Percentiles rank a stretch among this genome's conserved stretches.
Conservation (phyloP, 2,329 filamentous ascomycete species). For the Pseudopyrenochaeta lycopersici region DNA sequence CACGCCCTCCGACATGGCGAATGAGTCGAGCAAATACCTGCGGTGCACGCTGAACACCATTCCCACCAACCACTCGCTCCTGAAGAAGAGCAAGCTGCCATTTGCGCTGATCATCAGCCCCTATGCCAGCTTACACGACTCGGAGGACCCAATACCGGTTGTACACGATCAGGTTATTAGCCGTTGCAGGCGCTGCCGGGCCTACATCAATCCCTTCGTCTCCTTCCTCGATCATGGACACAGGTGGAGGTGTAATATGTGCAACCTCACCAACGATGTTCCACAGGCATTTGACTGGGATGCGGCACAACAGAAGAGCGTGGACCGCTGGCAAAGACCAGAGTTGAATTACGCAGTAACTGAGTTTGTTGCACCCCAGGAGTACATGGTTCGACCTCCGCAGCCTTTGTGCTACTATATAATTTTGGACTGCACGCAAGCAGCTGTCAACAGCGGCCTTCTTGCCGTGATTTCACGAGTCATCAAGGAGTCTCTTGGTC, state of each 20-base stretch:
- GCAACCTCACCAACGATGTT: conserved; percentile 97
- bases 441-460: conserved; percentile 84
- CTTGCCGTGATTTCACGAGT: conserved; percentile 91
- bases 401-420: conserved; percentile 68
- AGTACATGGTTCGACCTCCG: conserved; percentile 98
- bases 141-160: conserved; percentile 88
- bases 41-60: conserved; percentile 95
- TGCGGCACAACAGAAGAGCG: conserved; percentile 85
- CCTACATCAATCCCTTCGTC: conserved; percentile 95
- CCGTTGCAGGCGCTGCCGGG: conserved; percentile 91
- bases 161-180: conserved; percentile 98
- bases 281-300: conserved; percentile 99
- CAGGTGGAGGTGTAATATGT: conserved; percentile 99
- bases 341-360: conserved; percentile 97
- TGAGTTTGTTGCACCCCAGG: conserved; percentile 96
- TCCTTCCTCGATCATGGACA: conserved; percentile 95
- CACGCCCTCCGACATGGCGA: conserved; percentile 88
- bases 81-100: conserved; percentile 94
- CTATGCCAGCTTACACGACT: conserved; percentile 90
- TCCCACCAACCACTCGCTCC: conserved; percentile 87
- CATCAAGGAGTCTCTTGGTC: conserved; percentile 91
- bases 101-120: conserved; percentile 97
- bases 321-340: conserved; percentile 89
- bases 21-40: conserved; percentile 92
- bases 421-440: conserved; percentile 34